These are phyloP conservation scores for Tetrahymena borealis DNA, from an alignment of 73 alveolate genomes.

Conservation along the genomic window DNA sequence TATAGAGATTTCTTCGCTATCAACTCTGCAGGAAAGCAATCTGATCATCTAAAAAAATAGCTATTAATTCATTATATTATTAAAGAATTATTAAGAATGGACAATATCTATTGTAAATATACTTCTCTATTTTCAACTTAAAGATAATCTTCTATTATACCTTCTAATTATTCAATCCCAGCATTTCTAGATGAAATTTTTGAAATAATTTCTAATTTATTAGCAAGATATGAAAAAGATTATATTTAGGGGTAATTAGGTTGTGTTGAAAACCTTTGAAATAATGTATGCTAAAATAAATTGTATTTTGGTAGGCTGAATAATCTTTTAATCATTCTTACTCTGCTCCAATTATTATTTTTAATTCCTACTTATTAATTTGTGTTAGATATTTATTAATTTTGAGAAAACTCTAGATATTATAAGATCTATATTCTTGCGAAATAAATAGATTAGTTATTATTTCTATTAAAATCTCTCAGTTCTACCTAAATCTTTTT, in stretches of 20 bases:
- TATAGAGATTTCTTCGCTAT: neutral
- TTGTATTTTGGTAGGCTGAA: neutral
- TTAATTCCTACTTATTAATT: neutral
- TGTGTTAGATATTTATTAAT: neutral
- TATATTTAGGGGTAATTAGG: neutral
- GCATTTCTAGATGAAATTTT: neutral
- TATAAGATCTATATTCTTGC: neutral
- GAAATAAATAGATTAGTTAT: too few species aligned
- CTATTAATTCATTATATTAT: neutral
- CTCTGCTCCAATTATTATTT: neutral
- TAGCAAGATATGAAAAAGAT: neutral
- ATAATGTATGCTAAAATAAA: neutral
- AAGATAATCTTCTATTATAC: neutral
- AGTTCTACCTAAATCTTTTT: too few species aligned
- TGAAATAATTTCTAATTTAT: neutral
- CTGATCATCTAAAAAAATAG: neutral
- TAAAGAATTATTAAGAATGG: neutral
- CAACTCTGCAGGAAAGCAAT: neutral
- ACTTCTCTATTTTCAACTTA: neutral
- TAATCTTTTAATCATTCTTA: neutral
- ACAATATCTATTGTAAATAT: too few species aligned
- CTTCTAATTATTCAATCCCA: neutral
- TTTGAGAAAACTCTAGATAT: neutral
- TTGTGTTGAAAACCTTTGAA: neutral
- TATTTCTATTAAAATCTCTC: too few species aligned